Base-by-base conservation (phyloP, 176 grass and related monocot species). In the Ensete glaucum region DNA sequence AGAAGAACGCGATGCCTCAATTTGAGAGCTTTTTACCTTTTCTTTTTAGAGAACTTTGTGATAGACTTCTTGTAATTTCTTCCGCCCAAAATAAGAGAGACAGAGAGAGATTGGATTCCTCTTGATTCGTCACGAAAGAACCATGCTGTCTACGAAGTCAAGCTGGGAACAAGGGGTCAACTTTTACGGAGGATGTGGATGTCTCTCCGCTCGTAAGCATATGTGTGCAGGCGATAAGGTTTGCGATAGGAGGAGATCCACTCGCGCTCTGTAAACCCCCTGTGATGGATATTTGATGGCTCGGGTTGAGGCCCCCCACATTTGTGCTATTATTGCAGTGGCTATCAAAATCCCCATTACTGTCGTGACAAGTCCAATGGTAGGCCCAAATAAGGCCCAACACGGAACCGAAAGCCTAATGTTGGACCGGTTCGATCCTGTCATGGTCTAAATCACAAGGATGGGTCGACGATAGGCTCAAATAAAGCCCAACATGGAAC, bases 161-260 rank as follows among this genome's bases (percentile, higher is more conserved):
- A 57, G 52, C 26, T 50, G 24, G 62, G 11, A 2, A 77, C 67
- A 11, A 23, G 75, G 60, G 14, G 13, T 57, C 13, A 16, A 16
- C 22, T n/a, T 50, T 22, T 25, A 53, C 12, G 66, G 21, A 25
- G 51, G 56, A 70, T 64, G 57, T 80, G 78, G 78, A 69, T 54
- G 29, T 9, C 53, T 54, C 69, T 80, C 48, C 56, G 7, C 78
- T 73, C 3, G 56, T 73, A 69, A 29, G 73, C 27, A 21, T 64
- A 21, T 64, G 52, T 29, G 29, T 54, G 57, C 20, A 43, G 78
- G 58, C 72, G 56, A 80, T 73, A 53, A 72, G 67, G 77, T 71
- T 62, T 71, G 26, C 62, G 65, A 71, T 78, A 55, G 62, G 22
- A 29, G 62, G 11, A 54, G 75, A 66, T 34, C 64, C 21, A 14